These are phyloP conservation scores for Metarhizium rileyi DNA, from an alignment of 2,329 filamentous ascomycete species.

Conservation along the genomic window DNA sequence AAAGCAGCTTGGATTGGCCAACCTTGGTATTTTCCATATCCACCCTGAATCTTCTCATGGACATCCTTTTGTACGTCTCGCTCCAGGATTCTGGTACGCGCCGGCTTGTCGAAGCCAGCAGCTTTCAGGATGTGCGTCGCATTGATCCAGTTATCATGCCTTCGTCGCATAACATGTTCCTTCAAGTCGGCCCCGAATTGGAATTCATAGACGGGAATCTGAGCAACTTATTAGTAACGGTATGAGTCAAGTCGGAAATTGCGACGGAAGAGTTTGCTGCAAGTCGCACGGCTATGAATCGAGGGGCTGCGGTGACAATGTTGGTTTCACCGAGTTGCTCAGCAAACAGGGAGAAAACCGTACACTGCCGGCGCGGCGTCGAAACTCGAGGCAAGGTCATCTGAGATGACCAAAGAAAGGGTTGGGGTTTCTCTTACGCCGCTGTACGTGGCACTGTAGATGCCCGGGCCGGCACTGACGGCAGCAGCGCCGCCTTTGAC, in stretches of 20 bases:
- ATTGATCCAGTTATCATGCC: slow-evolving; percentile 95
- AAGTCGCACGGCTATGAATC: not conserved
- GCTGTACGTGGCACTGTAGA: slow-evolving; percentile 62
- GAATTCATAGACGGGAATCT: slow-evolving; percentile 94
- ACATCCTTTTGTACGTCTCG: slow-evolving; percentile 92
- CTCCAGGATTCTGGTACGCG: slow-evolving; percentile 87
- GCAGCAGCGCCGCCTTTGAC: slow-evolving; percentile 30
- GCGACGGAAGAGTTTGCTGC: not conserved
- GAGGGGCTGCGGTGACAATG: not conserved
- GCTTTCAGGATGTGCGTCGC: slow-evolving; percentile 98
- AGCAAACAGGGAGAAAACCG: not conserved
- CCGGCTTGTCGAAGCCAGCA: slow-evolving; percentile 93
- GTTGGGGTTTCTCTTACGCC: slow-evolving; percentile 41
- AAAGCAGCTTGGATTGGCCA: slow-evolving; percentile 10
- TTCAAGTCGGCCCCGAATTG: slow-evolving; percentile 71
- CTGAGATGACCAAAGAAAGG: not conserved
- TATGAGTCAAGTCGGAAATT: not conserved
- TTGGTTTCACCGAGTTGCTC: not conserved
- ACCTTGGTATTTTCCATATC: slow-evolving; percentile 98
- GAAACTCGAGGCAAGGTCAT: not conserved
- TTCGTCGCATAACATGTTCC: slow-evolving; percentile 90
- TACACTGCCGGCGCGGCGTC: not conserved
- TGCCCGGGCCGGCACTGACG: slow-evolving; percentile 31
- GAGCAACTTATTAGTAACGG: slow-evolving; percentile 3
- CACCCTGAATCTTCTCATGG: slow-evolving; percentile 96